Evolutionary conservation across 2,329 filamentous ascomycete genomes (phyloP), one percentile per base, ranked within the genome.

Genomic region (Microcera coccophila): DNA sequence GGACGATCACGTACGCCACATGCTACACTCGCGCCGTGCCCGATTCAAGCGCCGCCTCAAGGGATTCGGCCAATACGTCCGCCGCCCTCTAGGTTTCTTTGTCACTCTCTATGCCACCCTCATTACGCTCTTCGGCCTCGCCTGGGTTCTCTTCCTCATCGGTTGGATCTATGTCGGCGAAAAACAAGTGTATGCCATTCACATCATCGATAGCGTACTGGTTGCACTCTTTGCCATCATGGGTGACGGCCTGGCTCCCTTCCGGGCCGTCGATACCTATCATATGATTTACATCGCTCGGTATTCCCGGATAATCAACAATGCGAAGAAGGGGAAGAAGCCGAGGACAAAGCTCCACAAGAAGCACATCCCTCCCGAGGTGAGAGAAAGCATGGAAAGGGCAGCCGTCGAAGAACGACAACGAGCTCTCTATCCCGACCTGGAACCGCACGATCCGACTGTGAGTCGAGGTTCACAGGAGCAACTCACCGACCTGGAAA

Each of bases 141-240:
- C 86, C 0, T 95, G 88, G 89, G 88, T 95, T 2, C 75, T 94
- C n/a, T 93, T 91, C 66, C 71, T 94, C 41, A 95, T 95, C 61
- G 87, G 84, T 36, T 94, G 88, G 88, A 87, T 93, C 60, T 90
- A 89, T 50, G 84, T 91, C 16, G 87, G 85, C 16, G 78, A 80
- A 21, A 73, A 75, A 54, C 85, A 91, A 61, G 68, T 79, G 3
- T 91, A 87, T 49, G 64, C 78, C 28, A 79, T 86, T 54, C 81
- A 87, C 47, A 66, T 87, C 37, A 85, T 87, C 50, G 84, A 87
- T 64, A 82, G 83, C 53, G 72, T 85, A 20, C 72, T 87, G 12
- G 84, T 87, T 5, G 84, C 81, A 10, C 72, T 87, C 5, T 87
- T 87, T 50, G 82, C 78, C 39, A 66, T 87, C 47, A 81, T 87